phyloP scores from a whole-genome alignment of 2,329 filamentous ascomycete genomes.

The Mycosphaerelloides madeirae region DNA sequence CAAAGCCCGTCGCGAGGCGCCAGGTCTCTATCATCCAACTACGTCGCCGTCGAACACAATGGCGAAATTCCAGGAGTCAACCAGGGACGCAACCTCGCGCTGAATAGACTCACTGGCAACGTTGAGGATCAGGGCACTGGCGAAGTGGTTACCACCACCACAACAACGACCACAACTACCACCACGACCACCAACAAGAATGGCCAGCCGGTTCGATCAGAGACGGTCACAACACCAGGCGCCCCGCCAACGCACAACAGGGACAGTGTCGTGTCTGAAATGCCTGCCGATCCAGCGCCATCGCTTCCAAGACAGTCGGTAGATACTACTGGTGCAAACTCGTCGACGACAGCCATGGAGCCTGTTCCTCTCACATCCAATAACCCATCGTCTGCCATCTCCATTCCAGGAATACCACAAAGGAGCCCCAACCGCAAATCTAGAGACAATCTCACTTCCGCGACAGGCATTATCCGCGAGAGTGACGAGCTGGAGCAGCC shows the following conservation, averaged over 20 bases:
- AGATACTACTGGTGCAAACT: not conserved
- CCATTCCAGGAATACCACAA: constrained; percentile 3
- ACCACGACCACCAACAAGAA: constrained; percentile 22
- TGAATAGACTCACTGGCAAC: constrained; percentile 27
- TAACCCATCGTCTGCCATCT: not conserved
- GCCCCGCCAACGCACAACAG: constrained; percentile 1
- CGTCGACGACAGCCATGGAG: not conserved
- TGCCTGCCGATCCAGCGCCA: constrained; percentile 19
- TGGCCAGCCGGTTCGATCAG: constrained; percentile 10
- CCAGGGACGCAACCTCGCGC: constrained; percentile 22
- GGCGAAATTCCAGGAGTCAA: constrained; percentile 26
- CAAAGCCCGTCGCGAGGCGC: constrained; percentile 7
- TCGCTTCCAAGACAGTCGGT: not conserved
- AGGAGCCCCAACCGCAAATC: constrained; percentile 10
- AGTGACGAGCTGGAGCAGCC: constrained; percentile 2
- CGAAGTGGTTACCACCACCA: constrained; percentile 27
- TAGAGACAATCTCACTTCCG: not conserved
- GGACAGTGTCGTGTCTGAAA: constrained; percentile 19
- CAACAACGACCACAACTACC: constrained; percentile 31
- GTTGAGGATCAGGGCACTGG: constrained; percentile 30
- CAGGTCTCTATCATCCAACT: constrained; percentile 10
- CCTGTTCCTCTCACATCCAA: not conserved
- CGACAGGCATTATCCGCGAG: not conserved
- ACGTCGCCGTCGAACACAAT: constrained; percentile 25
- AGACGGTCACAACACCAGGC: not conserved